These are phyloP conservation scores for Zizania latifolia DNA, from an alignment of 176 grass and related monocot genomes.

Conservation along the genomic window DNA sequence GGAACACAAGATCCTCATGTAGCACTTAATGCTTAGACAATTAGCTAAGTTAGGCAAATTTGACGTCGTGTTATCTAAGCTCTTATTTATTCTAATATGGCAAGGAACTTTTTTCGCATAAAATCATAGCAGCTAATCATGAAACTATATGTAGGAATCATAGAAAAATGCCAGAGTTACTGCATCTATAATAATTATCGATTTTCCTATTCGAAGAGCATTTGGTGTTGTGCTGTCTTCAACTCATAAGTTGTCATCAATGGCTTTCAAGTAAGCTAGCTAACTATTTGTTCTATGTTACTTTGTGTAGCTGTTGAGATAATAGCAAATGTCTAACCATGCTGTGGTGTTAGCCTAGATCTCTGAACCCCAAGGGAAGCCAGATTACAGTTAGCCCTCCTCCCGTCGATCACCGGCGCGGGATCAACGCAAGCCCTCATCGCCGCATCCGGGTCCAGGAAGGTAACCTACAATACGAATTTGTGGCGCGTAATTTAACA, in stretches of 20 bases:
- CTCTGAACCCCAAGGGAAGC: conserved; percentile 92
- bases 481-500: conserved; percentile 3
- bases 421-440: conserved; percentile 91
- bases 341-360: conserved; percentile 75
- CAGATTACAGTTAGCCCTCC: conserved; percentile 97
- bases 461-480: conserved; percentile 69
- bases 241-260: background rate
- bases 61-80: background rate
- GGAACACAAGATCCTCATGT: conserved; percentile 15
- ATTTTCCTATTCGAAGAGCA: conserved; percentile 21
- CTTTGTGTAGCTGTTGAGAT: conserved; percentile 14
- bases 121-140: conserved; percentile 41
- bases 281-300: conserved; percentile 17
- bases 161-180: conserved; percentile 2
- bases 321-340: conserved; percentile 45
- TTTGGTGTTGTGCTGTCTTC: conserved; percentile 2
- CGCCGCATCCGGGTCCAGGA: conserved; percentile 80
- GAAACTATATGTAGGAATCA: background rate
- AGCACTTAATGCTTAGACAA: background rate
- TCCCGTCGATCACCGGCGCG: conserved; percentile 85
- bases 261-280: conserved; percentile 18
- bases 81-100: conserved; percentile 13
- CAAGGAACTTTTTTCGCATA: conserved; percentile 23
- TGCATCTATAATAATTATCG: conserved; percentile 19
- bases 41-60: conserved; percentile 1